Percentiles rank a stretch among this genome's conserved stretches.
phyloP scores from a whole-genome alignment of 2,329 filamentous ascomycete genomes.

The Alternaria triticimaculans region DNA sequence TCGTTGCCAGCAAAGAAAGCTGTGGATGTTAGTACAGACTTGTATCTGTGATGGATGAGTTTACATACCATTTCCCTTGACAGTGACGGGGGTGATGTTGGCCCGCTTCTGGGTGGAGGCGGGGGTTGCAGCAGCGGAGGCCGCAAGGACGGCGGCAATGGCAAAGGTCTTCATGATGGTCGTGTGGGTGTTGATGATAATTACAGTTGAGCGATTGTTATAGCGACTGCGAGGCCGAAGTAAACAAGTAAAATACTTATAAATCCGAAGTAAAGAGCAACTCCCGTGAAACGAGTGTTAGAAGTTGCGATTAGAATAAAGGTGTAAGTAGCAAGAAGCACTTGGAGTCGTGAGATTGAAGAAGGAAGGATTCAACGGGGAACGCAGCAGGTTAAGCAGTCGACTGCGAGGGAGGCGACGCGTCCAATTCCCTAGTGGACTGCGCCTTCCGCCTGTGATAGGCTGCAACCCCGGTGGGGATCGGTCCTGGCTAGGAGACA shows the following conservation, averaged over 20 bases:
- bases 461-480: not conserved
- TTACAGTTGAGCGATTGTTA: constrained; percentile 9
- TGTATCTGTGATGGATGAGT: not conserved
- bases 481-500: not conserved
- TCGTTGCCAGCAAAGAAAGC: constrained; percentile 68
- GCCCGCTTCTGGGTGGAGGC: constrained; percentile 46
- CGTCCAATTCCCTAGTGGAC: constrained; percentile 11
- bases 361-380: not conserved
- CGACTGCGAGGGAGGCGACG: constrained; percentile 8
- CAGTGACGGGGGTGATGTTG: constrained; percentile 61
- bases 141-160: constrained; percentile 56
- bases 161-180: constrained; percentile 61
- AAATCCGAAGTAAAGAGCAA: constrained; percentile 6
- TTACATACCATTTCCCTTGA: constrained; percentile 66
- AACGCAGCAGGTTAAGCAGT: constrained; percentile 6
- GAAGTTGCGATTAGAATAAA: constrained; percentile 15
- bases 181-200: constrained; percentile 12
- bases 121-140: constrained; percentile 55
- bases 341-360: not conserved
- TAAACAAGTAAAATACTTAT: not conserved
- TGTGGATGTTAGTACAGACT: constrained; percentile 32
- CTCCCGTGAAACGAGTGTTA: constrained; percentile 20
- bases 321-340: constrained; percentile 1
- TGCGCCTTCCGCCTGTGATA: constrained; percentile 1
- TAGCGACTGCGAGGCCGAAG: constrained; percentile 2